phyloP scores from a whole-genome alignment of 2,329 filamentous ascomycete genomes.

The Lecanicillium sp. region DNA sequence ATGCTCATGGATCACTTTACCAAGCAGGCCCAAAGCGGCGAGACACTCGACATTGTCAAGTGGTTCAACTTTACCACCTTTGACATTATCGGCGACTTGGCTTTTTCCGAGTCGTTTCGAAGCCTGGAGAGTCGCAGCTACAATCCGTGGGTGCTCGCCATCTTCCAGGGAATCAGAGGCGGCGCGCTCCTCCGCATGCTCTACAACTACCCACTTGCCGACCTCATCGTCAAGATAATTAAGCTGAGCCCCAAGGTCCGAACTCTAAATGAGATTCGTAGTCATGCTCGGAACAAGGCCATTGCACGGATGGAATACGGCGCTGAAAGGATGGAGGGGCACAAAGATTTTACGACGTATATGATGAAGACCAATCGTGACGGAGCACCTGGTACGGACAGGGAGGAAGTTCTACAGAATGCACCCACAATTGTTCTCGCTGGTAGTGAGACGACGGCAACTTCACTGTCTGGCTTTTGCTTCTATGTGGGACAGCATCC shows the following conservation, averaged over 20 bases:
- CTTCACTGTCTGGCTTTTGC: conserved; percentile 19
- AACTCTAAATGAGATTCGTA: conserved; percentile 9
- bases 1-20: conserved; percentile 15
- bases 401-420: conserved; percentile 24
- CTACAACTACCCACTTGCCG: conserved; percentile 5
- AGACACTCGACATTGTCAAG: conserved; percentile 17
- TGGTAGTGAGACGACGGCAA: conserved; percentile 26
- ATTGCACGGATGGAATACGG: conserved; percentile 12
- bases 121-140: conserved; percentile 20
- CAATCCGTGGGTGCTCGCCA: conserved; percentile 18
- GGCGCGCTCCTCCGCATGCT: conserved; percentile 10
- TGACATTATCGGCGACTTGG: conserved; percentile 32
- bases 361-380: conserved; percentile 23
- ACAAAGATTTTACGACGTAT: conserved; percentile 17
- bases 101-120: conserved; percentile 33
- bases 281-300: conserved; percentile 14
- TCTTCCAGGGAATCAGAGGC: conserved; percentile 12
- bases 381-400: conserved; percentile 19
- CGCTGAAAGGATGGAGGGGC: conserved; percentile 13
- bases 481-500: conserved; percentile 24
- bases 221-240: not conserved
- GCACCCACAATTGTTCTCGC: conserved; percentile 17
- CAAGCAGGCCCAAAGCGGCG: conserved; percentile 8
- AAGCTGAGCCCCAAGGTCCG: conserved; percentile 1
- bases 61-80: conserved; percentile 31